These are phyloP conservation scores for Neurospora discreta DNA, from an alignment of 495 filamentous ascomycete species.

Conservation along the genomic window DNA sequence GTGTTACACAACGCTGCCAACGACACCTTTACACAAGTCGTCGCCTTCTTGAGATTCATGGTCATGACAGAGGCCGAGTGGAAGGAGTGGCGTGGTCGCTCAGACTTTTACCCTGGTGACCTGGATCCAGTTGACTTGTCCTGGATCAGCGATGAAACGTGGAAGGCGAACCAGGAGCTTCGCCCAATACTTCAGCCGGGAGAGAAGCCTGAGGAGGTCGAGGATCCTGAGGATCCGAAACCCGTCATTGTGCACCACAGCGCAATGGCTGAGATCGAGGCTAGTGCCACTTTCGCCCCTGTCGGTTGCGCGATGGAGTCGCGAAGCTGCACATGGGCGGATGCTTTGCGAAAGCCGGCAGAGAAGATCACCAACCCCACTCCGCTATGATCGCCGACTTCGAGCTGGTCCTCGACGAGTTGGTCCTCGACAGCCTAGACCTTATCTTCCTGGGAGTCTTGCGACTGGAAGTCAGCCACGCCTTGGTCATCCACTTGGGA, in stretches of 20 bases:
- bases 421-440: background rate
- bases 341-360: background rate
- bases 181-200: background rate
- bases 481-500: background rate
- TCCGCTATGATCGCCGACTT: background rate
- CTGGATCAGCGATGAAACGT: background rate
- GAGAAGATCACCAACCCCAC: background rate
- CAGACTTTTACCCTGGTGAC: background rate
- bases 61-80: background rate
- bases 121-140: background rate
- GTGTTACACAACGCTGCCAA: background rate
- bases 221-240: background rate
- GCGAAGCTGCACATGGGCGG: background rate
- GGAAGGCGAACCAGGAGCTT: background rate
- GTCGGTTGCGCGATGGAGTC: background rate
- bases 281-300: background rate
- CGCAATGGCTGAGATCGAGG: background rate
- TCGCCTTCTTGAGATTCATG: background rate
- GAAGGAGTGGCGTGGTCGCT: background rate
- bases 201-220: background rate
- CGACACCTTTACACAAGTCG: background rate
- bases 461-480: background rate
- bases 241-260: background rate
- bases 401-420: rapidly evolving
- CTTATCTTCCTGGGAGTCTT: background rate